Percentiles rank a stretch among this genome's conserved stretches.
phyloP scores from a whole-genome alignment of 352 stramenopile genomes.

The Globisporangium perplexum region DNA sequence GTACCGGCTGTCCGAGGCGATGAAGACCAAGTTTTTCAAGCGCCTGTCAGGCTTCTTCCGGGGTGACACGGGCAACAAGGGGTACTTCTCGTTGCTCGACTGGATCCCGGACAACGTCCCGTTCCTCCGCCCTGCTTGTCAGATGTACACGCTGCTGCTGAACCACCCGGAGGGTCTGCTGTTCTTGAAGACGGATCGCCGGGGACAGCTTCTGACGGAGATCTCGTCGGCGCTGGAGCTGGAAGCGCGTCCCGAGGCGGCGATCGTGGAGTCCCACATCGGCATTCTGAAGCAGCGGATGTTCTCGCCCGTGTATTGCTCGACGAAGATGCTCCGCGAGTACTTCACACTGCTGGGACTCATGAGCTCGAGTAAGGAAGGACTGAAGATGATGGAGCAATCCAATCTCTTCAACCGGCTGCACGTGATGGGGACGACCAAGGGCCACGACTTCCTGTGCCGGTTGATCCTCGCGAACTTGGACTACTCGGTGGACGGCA shows the following conservation, averaged over 20 bases:
- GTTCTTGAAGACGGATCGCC: conserved; percentile 84
- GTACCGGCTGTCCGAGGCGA: conserved; percentile 79
- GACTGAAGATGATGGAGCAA: conserved; percentile 89
- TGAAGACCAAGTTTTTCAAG: conserved; percentile 93
- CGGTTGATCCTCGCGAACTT: conserved; percentile 84
- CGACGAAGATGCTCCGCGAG: conserved; percentile 81
- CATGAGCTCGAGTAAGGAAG: conserved; percentile 88
- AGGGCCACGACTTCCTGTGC: conserved; percentile 87
- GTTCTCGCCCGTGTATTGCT: conserved; percentile 86
- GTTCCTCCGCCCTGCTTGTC: conserved; percentile 80
- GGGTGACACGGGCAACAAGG: conserved; percentile 86
- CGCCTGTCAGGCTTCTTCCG: conserved; percentile 87
- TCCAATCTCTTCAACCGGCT: conserved; percentile 86
- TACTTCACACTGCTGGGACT: conserved; percentile 86
- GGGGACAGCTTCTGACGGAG: conserved; percentile 78
- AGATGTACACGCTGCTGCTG: conserved; percentile 87
- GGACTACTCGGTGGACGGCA: conserved; percentile 86
- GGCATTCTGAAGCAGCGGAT: conserved; percentile 82
- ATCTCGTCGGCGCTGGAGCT: conserved; percentile 82
- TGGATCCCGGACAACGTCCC: conserved; percentile 89
- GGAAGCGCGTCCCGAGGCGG: conserved; percentile 77
- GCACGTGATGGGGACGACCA: conserved; percentile 83
- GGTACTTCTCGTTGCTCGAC: conserved; percentile 84
- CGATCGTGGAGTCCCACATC: conserved; percentile 87
- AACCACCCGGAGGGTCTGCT: conserved; percentile 83